Percentiles rank a stretch among this genome's conserved stretches.
Evolutionary conservation across 495 filamentous ascomycete genomes (phyloP).

Genomic region (Penicillium subrubescens): DNA sequence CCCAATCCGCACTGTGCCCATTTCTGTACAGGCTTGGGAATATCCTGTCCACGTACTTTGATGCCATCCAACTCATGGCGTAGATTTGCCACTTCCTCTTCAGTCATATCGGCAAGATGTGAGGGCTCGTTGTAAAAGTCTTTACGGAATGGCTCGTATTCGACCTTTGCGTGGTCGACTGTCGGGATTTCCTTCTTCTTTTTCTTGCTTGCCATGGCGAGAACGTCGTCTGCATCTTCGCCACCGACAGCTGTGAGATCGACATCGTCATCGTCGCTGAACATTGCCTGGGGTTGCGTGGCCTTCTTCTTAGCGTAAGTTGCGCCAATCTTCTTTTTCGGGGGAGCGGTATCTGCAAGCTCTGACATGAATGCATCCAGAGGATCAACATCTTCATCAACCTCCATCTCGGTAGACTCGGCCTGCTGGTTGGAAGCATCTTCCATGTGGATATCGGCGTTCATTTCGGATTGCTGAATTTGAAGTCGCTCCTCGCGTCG

Average conservation of each 20-base stretch:
- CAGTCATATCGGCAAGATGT: slow-evolving; percentile 81
- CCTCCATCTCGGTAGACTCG: slow-evolving; percentile 35
- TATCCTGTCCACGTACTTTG: slow-evolving; percentile 82
- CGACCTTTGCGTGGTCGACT: slow-evolving; percentile 80
- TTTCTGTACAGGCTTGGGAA: slow-evolving; percentile 91
- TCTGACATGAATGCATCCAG: slow-evolving; percentile 95
- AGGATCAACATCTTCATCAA: slow-evolving; percentile 73
- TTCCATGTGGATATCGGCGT: slow-evolving; percentile 41
- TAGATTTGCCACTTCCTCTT: slow-evolving; percentile 79
- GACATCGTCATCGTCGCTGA: slow-evolving; percentile 79
- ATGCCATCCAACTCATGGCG: slow-evolving; percentile 91
- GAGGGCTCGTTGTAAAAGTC: slow-evolving; percentile 90
- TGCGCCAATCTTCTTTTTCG: slow-evolving; percentile 40
- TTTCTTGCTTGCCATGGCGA: slow-evolving; percentile 84
- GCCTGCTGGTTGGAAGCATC: slow-evolving; percentile 47
- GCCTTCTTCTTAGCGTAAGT: slow-evolving; percentile 50
- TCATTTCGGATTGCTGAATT: slow-evolving; percentile 39
- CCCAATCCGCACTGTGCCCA: slow-evolving; percentile 96
- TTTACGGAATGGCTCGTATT: slow-evolving; percentile 85
- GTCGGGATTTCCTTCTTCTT: slow-evolving; percentile 96
- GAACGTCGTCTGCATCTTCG: slow-evolving; percentile 76
- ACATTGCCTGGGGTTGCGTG: slow-evolving; percentile 74
- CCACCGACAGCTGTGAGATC: slow-evolving; percentile 71
- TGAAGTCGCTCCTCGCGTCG: slow-evolving; percentile 71
- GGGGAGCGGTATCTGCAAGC: slow-evolving; percentile 58